A percentile compares a stretch with the other conserved stretches of the same genome.
Evolutionary conservation across 352 stramenopile genomes (phyloP).

Genomic region (Phytophthora hibernalis): DNA sequence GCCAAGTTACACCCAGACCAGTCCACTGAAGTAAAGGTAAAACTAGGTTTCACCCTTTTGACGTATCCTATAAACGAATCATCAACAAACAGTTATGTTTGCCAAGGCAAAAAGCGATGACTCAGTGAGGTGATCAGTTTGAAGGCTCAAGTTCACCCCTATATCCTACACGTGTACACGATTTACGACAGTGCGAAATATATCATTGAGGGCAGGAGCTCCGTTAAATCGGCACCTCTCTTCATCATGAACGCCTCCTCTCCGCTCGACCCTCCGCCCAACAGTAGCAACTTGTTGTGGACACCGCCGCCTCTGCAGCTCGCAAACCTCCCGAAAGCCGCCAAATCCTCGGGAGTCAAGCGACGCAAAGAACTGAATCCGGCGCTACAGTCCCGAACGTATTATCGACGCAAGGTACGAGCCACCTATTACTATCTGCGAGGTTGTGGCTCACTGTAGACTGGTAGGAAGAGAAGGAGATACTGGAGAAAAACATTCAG

Average conservation of each 20-base stretch:
- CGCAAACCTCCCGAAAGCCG: background rate
- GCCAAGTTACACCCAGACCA: background rate
- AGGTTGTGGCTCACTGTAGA: background rate
- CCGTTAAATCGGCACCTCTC: no score
- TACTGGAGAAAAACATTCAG: conserved; percentile 40
- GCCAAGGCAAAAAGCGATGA: no score
- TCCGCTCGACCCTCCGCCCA: conserved; percentile 1
- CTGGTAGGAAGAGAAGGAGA: conserved; percentile 45
- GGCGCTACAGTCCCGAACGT: conserved; percentile 29
- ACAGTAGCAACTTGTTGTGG: conserved; percentile 13
- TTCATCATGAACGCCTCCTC: conserved; percentile 1
- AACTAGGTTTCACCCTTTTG: no score
- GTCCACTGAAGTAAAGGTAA: background rate
- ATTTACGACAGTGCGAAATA: no score
- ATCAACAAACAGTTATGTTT: no score
- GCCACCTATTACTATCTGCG: background rate
- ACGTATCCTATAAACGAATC: no score
- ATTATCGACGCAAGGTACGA: conserved; percentile 38
- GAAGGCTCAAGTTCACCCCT: no score
- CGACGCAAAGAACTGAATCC: conserved; percentile 21
- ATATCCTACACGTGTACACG: no score
- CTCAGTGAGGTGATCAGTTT: no score
- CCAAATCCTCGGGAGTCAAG: background rate
- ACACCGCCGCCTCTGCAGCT: conserved; percentile 16
- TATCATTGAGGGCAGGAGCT: background rate